phyloP scores from a whole-genome alignment of 331 rosid genomes.

The Stylosanthes scabra region DNA sequence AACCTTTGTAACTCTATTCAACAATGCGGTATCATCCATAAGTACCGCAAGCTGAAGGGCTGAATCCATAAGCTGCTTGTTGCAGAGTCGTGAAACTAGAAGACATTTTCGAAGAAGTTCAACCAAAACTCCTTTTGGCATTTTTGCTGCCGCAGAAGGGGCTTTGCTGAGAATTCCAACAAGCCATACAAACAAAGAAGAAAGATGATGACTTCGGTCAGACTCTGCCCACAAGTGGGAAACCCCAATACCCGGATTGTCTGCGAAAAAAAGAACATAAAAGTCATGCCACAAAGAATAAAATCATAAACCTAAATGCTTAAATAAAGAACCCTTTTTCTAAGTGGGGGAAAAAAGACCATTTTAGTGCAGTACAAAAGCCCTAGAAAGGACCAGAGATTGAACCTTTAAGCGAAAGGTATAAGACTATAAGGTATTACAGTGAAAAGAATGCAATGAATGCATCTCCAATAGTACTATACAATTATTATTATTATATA shows the following conservation, averaged over 20 bases:
- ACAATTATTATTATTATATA: constrained; percentile 12
- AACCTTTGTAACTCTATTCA: constrained; percentile 58
- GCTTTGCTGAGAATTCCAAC: constrained; percentile 53
- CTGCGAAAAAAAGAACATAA: constrained; percentile 31
- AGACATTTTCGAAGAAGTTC: constrained; percentile 77
- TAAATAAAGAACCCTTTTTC: neutral
- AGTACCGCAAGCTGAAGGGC: constrained; percentile 62
- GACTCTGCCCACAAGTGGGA: constrained; percentile 43
- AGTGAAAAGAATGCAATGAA: neutral
- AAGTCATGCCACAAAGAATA: constrained; percentile 10
- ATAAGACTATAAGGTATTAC: neutral
- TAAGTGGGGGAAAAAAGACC: neutral
- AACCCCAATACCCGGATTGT: constrained; percentile 33
- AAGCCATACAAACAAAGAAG: constrained; percentile 81
- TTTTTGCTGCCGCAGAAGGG: constrained; percentile 39
- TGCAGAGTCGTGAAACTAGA: constrained; percentile 56
- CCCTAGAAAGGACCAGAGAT: neutral
- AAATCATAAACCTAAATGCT: neutral
- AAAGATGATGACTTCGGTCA: constrained; percentile 51
- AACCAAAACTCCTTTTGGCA: constrained; percentile 54
- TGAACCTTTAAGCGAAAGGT: neutral
- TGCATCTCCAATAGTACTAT: constrained; percentile 7
- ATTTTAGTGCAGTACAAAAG: constrained; percentile 11
- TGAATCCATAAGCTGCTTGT: constrained; percentile 69
- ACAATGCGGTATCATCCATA: constrained; percentile 54